Percentiles rank a stretch among this genome's conserved stretches.
phyloP scores from a whole-genome alignment of 176 grass and related monocot genomes.

The Olyra latifolia region DNA sequence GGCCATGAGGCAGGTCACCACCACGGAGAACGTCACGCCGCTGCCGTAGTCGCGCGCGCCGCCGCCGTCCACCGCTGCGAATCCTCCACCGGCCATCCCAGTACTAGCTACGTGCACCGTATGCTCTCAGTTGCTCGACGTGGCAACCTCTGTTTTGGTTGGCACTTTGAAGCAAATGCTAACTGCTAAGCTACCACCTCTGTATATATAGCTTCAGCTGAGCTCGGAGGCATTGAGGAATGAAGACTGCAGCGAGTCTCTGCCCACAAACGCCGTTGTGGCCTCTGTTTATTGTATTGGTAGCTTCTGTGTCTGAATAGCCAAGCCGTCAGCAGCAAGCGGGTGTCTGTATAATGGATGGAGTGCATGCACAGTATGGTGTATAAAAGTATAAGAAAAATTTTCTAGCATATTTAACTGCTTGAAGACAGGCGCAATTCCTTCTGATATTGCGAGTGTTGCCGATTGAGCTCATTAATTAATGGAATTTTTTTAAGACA shows the following conservation, averaged over 20 bases:
- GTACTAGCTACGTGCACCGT: neutral
- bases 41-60: constrained; percentile 26
- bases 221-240: neutral
- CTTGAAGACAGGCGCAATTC: too few species aligned
- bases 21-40: constrained; percentile 32
- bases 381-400: too few species aligned
- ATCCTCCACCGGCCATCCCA: neutral
- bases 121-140: neutral
- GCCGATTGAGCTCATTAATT: too few species aligned
- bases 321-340: neutral
- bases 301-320: neutral
- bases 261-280: neutral
- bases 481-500: too few species aligned
- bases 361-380: too few species aligned
- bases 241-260: neutral
- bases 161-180: too few species aligned
- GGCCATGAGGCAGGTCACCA: constrained; percentile 46
- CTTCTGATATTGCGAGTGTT: too few species aligned
- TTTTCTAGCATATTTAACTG: too few species aligned
- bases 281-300: neutral
- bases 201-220: neutral
- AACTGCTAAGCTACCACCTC: too few species aligned
- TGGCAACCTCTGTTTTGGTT: too few species aligned
- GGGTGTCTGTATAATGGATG: neutral
- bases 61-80: neutral